These are phyloP conservation scores for Chaetomiaceae sp. DNA, from an alignment of 2,329 filamentous ascomycete genomes.

Conservation along the genomic window DNA sequence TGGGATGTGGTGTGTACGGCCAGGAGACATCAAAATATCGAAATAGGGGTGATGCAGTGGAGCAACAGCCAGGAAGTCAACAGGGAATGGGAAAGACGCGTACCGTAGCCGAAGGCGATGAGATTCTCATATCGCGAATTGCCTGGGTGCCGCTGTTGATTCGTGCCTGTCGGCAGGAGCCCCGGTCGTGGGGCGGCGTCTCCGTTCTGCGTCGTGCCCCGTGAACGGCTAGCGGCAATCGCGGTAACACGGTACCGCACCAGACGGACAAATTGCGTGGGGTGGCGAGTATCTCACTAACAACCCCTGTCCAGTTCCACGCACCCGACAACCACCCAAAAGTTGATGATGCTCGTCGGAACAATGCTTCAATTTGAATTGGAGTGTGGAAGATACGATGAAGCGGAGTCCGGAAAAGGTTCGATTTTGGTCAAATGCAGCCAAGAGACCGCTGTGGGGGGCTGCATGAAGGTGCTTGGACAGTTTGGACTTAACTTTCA, in stretches of 20 bases:
- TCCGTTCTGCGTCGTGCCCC: conserved; percentile 10
- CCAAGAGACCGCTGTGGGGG: not conserved
- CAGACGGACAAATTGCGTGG: not conserved
- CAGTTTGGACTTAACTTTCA: too few species aligned
- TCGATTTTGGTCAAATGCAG: not conserved
- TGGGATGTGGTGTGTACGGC: conserved; percentile 4
- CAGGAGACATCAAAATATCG: not conserved
- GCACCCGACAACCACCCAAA: not conserved
- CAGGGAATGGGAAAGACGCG: conserved; percentile 23
- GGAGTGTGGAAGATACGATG: too few species aligned
- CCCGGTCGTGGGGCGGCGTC: conserved; percentile 15
- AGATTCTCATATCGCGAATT: conserved; percentile 20
- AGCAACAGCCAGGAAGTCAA: too few species aligned
- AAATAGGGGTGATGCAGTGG: conserved; percentile 9
- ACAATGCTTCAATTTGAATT: not conserved
- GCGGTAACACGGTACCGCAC: conserved; percentile 21
- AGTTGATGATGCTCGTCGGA: not conserved
- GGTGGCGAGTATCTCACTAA: conserved; percentile 14
- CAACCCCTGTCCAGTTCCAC: not conserved
- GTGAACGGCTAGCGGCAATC: conserved; percentile 22
- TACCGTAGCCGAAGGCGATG: conserved; percentile 23
- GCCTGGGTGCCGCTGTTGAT: conserved; percentile 12
- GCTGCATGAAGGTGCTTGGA: too few species aligned
- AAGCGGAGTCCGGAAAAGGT: too few species aligned
- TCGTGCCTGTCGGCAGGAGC: conserved; percentile 15